A percentile compares a stretch with the other conserved stretches of the same genome.
Evolutionary conservation across 164 flowering plant genomes (phyloP).

Genomic region (Vitis amurensis): DNA sequence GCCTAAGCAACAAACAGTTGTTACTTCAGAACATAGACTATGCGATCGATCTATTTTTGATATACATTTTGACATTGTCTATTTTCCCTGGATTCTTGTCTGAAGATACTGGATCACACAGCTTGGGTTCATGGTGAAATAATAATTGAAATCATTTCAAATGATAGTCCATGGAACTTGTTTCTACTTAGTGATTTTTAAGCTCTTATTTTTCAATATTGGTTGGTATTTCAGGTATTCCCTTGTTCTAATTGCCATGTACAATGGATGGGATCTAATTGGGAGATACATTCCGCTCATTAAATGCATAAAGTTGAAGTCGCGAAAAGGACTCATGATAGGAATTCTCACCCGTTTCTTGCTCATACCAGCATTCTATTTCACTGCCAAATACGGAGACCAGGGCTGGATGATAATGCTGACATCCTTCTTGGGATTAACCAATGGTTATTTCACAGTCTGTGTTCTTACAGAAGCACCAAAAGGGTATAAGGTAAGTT

Average conservation of each 20-base stretch:
- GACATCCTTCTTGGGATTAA: constrained; percentile 60
- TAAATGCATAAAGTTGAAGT: constrained; percentile 42
- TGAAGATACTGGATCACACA: constrained; percentile 78
- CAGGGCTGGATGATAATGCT: constrained; percentile 86
- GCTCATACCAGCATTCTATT: constrained; percentile 75
- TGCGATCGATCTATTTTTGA: constrained; percentile 52
- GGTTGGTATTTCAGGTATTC: constrained; percentile 54
- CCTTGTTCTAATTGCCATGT: constrained; percentile 71
- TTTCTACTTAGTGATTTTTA: not conserved
- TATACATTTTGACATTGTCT: constrained; percentile 64
- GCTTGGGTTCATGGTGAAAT: constrained; percentile 68
- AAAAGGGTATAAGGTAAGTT: constrained; percentile 63
- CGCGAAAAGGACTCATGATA: constrained; percentile 44
- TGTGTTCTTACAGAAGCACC: constrained; percentile 73
- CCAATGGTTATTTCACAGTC: constrained; percentile 73
- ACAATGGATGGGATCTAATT: constrained; percentile 65
- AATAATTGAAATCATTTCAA: not conserved
- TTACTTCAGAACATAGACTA: constrained; percentile 60
- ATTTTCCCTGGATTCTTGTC: constrained; percentile 82
- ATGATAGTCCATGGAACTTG: too few relatives aligned
- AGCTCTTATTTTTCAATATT: not conserved
- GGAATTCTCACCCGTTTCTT: constrained; percentile 51
- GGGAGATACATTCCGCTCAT: constrained; percentile 66
- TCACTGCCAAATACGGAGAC: constrained; percentile 70
- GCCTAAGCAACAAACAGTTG: constrained; percentile 61